phyloP scores from a whole-genome alignment of 2,329 filamentous ascomycete genomes.

The Immersiporthe knoxdaviesiana region DNA sequence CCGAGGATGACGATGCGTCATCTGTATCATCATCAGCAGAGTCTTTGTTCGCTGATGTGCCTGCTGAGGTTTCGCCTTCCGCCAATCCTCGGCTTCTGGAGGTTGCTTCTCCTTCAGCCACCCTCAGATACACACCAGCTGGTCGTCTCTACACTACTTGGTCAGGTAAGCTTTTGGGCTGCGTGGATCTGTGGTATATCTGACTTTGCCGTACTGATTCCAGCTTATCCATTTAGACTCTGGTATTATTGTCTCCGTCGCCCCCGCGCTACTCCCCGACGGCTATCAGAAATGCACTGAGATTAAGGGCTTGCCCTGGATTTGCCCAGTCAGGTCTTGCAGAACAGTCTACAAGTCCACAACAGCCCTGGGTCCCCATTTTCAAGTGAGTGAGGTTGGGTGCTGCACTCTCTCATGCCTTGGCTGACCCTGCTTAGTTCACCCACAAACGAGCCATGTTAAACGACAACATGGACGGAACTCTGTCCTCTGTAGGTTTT shows the following conservation, averaged over 20 bases:
- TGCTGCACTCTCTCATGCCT: too few species aligned
- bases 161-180: slow-evolving; percentile 1
- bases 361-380: slow-evolving; percentile 15
- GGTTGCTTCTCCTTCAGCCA: slow-evolving; percentile 14
- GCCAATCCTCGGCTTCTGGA: slow-evolving; percentile 15
- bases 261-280: slow-evolving; percentile 21
- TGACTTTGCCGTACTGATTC: not conserved
- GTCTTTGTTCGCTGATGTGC: slow-evolving; percentile 15
- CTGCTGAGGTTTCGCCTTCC: slow-evolving; percentile 14
- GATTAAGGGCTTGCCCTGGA: slow-evolving; percentile 16
- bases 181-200: not conserved
- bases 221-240: not conserved
- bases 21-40: slow-evolving; percentile 15
- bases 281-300: slow-evolving; percentile 18
- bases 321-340: slow-evolving; percentile 24
- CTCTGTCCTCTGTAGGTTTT: slow-evolving; percentile 32
- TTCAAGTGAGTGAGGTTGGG: not conserved
- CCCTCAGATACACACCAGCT: slow-evolving; percentile 11
- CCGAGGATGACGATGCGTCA: slow-evolving; percentile 5
- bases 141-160: slow-evolving; percentile 14
- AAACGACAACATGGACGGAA: slow-evolving; percentile 40
- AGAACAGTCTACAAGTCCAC: slow-evolving; percentile 13
- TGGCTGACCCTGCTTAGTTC: slow-evolving; percentile 13
- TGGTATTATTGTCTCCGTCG: not conserved
- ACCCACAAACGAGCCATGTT: slow-evolving; percentile 32